phyloP scores from a whole-genome alignment of 352 stramenopile genomes.

The Phytopythium sindhum region DNA sequence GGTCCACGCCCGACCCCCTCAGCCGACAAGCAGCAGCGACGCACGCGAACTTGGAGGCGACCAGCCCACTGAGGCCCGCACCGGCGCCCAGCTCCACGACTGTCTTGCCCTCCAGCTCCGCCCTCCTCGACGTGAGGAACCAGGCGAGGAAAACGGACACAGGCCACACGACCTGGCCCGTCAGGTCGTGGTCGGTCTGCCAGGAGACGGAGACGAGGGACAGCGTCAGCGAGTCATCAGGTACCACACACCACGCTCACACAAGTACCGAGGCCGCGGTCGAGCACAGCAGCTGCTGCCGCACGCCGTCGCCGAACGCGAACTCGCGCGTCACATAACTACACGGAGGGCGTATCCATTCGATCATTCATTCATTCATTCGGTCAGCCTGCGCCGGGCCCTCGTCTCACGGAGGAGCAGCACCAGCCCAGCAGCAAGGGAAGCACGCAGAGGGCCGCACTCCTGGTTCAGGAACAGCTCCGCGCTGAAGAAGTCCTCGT shows the following conservation, averaged over 20 bases:
- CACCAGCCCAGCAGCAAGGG: not conserved
- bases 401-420: not conserved
- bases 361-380: not conserved
- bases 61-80: slow-evolving; percentile 52
- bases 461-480: slow-evolving; percentile 61
- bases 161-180: slow-evolving; percentile 74
- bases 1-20: not conserved
- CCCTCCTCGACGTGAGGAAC: slow-evolving; percentile 25
- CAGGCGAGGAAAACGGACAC: slow-evolving; percentile 63
- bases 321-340: slow-evolving; percentile 53
- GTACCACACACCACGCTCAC: slow-evolving; percentile 5
- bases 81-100: slow-evolving; percentile 54
- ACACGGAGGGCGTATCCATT: not conserved
- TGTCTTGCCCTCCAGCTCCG: slow-evolving; percentile 37
- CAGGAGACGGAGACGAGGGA: not conserved
- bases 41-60: slow-evolving; percentile 58
- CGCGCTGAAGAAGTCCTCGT: slow-evolving; percentile 53
- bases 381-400: not conserved
- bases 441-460: slow-evolving; percentile 16
- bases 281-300: slow-evolving; percentile 44
- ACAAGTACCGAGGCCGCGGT: slow-evolving; percentile 38
- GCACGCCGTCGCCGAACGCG: slow-evolving; percentile 36
- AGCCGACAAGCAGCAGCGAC: slow-evolving; percentile 7
- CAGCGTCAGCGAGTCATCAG: not conserved
- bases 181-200: slow-evolving; percentile 71